Evolutionary conservation across 768 basidiomycete species (phyloP).

Genomic region (Suillus weaverae): DNA sequence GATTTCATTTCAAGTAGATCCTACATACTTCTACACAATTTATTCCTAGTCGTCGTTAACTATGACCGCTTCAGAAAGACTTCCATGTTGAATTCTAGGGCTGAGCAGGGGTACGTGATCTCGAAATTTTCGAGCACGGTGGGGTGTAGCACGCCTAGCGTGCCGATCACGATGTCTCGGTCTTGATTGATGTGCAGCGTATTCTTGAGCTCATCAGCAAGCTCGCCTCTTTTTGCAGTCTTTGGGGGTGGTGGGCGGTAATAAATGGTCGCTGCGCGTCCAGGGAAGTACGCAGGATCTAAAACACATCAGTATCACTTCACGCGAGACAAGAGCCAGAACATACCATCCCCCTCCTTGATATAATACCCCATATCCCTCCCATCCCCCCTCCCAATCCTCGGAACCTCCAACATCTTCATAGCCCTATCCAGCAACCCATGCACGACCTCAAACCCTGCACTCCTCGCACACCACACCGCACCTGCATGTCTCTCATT

Average conservation of each 20-base stretch:
- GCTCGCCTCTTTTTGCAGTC: constrained; percentile 11
- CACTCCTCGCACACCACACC: constrained; percentile 95
- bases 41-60: constrained; percentile 3
- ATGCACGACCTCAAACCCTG: constrained; percentile 95
- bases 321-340: neutral
- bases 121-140: constrained; percentile 91
- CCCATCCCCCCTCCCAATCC: constrained; percentile 60
- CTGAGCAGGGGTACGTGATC: constrained; percentile 91
- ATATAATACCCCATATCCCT: constrained; percentile 87
- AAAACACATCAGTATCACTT: constrained; percentile 8
- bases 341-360: constrained; percentile 77
- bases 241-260: constrained; percentile 57
- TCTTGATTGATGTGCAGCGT: constrained; percentile 35
- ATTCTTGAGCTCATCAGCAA: constrained; percentile 46
- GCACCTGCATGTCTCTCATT: constrained; percentile 89
- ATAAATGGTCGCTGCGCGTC: constrained; percentile 88
- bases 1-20: constrained; percentile 11
- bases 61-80: constrained; percentile 76
- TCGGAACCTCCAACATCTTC: constrained; percentile 92
- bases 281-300: constrained; percentile 96
- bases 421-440: constrained; percentile 93
- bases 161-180: constrained; percentile 76
- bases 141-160: constrained; percentile 93
- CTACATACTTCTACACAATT: neutral
- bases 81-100: constrained; percentile 91